These are phyloP conservation scores for Lentinula edodes DNA, from an alignment of 768 basidiomycete genomes.

Conservation along the genomic window DNA sequence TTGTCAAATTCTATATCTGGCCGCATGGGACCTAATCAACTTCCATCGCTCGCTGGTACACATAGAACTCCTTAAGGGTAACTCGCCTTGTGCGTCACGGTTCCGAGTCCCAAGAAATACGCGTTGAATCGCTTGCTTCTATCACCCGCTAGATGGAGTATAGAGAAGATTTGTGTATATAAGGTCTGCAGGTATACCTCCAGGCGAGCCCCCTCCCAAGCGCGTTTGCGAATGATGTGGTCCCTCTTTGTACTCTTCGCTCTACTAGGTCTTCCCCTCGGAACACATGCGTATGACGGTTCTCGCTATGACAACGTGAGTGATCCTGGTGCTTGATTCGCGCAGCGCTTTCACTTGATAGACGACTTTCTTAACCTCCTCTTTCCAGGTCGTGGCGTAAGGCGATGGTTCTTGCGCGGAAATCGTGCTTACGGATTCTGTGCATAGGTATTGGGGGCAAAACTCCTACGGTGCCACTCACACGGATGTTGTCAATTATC, in stretches of 20 bases:
- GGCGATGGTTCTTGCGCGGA: neutral
- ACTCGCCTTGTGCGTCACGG: neutral
- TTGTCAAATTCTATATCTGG: neutral
- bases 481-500: slow-evolving; percentile 45
- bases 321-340: slow-evolving; percentile 2
- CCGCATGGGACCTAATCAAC: neutral
- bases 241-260: slow-evolving; percentile 13
- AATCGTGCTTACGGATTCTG: neutral
- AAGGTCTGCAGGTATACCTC: neutral
- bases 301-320: slow-evolving; percentile 59
- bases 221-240: slow-evolving; percentile 9
- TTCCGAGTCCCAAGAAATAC: neutral
- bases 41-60: neutral
- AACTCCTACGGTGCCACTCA: slow-evolving; percentile 65
- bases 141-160: neutral
- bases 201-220: neutral
- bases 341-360: neutral
- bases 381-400: slow-evolving; percentile 7
- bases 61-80: neutral
- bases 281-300: slow-evolving; percentile 42
- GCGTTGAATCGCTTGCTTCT: neutral
- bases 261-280: slow-evolving; percentile 9
- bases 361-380: neutral
- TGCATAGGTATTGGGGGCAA: slow-evolving; percentile 65
- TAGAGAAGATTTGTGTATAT: neutral